Evolutionary conservation across 1,284 basidiomycete genomes (phyloP), one percentile per base, ranked within the genome.

Genomic region (Ganoderma multipileum): DNA sequence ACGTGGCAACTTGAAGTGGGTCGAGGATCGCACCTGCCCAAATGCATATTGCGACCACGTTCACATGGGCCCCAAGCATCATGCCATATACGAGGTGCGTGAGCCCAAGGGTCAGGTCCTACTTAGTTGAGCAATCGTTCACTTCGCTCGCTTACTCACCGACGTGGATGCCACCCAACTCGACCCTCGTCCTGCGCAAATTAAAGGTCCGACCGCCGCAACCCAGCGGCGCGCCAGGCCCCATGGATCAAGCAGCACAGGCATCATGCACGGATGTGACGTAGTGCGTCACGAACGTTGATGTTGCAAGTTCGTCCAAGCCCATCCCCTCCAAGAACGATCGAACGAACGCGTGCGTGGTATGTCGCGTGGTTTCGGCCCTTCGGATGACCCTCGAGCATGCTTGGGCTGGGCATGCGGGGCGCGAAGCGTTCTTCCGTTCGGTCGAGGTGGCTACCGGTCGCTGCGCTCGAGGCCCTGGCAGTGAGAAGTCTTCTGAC

Each of bases 191-290:
- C 33, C 33, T 38, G 33, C 55, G 18, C 55, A 50, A 47, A 36
- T 64, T 65, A 30, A 65, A 65, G 64, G 47, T 65, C 64, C 64
- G 64, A 58, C n/a, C 50, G 62, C 54, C 12, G 33, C 50, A 65
- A 65, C 64, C 64, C 64, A 44, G 64, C 64, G 64, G 64, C 64
- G 39, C 42, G 47, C 61, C 61, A 55, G 61, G 55, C 55, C 20
- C 30, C 20, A 58, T 58, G 36, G n/a, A 58, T 38, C 33, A 58
- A 20, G 55, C 54, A 18, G 20, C 52, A 16, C 52, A 30, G 52
- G 52, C 12, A 23, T 26, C 7, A 38, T 58, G 55, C 33, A 26
- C 23, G 23, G 36, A 18, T 33, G 55, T 58, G 18, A 58, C 55
- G 55, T 3, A 6, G 20, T 6, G 20, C 33, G 55, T 58, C 55